These are phyloP conservation scores for Vaccinium macrocarpon DNA, from an alignment of 148 eudicot genomes.

Conservation along the genomic window DNA sequence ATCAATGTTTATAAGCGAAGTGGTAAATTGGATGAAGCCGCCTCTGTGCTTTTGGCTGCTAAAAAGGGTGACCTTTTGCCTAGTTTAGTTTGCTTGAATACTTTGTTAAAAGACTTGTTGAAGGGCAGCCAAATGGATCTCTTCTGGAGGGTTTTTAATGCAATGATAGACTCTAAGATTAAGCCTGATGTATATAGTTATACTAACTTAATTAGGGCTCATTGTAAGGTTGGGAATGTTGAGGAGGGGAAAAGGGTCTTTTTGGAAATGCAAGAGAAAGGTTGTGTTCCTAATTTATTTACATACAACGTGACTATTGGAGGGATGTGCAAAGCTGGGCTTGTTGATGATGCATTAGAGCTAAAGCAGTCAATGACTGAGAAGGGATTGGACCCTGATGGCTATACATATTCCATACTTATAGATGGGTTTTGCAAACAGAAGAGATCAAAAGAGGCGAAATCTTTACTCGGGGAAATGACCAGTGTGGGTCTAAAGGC, in stretches of 20 bases:
- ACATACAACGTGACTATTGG: constrained; percentile 72
- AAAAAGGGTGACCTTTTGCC: constrained; percentile 39
- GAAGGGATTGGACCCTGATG: constrained; percentile 59
- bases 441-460: constrained; percentile 56
- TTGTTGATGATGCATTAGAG: constrained; percentile 60
- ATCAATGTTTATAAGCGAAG: constrained; percentile 58
- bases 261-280: constrained; percentile 60
- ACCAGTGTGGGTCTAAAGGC: constrained; percentile 38
- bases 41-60: constrained; percentile 42
- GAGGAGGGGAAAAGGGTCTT: constrained; percentile 49
- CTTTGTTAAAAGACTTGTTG: constrained; percentile 64
- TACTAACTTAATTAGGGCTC: constrained; percentile 48
- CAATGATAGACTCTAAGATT: constrained; percentile 46
- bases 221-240: constrained; percentile 67
- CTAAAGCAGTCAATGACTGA: constrained; percentile 55
- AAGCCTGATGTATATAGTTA: constrained; percentile 66
- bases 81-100: constrained; percentile 68
- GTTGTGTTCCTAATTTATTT: constrained; percentile 59
- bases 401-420: constrained; percentile 59
- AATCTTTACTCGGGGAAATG: constrained; percentile 59
- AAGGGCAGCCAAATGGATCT: constrained; percentile 52
- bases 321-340: constrained; percentile 60
- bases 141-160: constrained; percentile 68
- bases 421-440: constrained; percentile 62
- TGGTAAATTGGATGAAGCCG: constrained; percentile 56